Evolutionary conservation across 345 rosid species (phyloP).

Genomic region (Lenwebbia sp.): DNA sequence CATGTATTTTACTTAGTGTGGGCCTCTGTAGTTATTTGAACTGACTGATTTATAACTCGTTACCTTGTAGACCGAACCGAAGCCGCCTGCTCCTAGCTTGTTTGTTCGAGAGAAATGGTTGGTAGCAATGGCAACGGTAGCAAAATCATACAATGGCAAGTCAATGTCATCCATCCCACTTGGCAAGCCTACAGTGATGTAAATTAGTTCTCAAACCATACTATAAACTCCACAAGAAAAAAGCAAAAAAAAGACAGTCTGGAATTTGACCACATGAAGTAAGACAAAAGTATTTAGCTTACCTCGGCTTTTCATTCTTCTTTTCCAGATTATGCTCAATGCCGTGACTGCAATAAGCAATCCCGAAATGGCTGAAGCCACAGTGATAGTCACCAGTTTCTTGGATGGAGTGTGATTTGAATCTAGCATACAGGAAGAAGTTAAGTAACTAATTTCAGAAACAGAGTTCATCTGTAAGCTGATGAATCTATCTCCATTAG

Average conservation of each 20-base stretch:
- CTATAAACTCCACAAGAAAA: fast-evolving
- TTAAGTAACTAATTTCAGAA: background rate
- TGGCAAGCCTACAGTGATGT: background rate
- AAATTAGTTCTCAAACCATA: background rate
- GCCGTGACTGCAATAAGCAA: too few relatives aligned
- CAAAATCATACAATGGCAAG: background rate
- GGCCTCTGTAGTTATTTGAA: background rate
- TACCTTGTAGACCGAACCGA: background rate
- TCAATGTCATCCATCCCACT: background rate
- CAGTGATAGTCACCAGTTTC: too few relatives aligned
- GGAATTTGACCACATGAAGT: background rate
- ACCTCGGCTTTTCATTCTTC: too few relatives aligned
- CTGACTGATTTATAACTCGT: background rate
- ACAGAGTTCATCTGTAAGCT: background rate
- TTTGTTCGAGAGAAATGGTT: background rate
- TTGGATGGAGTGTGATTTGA: too few relatives aligned
- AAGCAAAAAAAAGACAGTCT: background rate
- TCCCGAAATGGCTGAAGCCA: too few relatives aligned
- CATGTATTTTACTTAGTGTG: background rate
- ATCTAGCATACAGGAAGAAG: background rate
- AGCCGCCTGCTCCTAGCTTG: background rate
- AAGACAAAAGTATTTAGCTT: background rate
- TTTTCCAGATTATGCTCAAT: too few relatives aligned
- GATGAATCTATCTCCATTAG: background rate
- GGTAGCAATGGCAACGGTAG: background rate